These are phyloP conservation scores for Talaromyces rugulosus DNA, from an alignment of 2,329 filamentous ascomycete genomes.

Conservation along the genomic window DNA sequence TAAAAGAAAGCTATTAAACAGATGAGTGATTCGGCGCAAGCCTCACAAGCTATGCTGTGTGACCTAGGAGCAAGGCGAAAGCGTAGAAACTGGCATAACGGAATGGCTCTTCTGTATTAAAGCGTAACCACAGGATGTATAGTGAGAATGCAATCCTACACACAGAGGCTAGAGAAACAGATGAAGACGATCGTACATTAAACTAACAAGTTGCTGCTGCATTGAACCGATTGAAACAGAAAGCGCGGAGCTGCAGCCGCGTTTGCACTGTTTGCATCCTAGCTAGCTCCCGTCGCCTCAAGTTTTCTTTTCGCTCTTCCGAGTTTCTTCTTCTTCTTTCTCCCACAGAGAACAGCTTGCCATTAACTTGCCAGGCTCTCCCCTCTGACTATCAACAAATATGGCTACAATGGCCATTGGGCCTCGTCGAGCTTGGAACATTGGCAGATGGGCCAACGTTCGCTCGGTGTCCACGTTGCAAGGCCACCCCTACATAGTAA, in stretches of 20 bases:
- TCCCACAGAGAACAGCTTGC: not conserved
- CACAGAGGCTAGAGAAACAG: not conserved
- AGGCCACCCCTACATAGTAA: constrained; percentile 37
- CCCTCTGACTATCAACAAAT: constrained; percentile 16
- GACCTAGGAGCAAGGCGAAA: not conserved
- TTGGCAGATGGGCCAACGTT: constrained; percentile 21
- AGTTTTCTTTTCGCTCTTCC: not conserved
- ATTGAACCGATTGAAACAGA: not conserved
- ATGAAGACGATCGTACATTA: not conserved
- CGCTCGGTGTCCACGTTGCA: constrained; percentile 35
- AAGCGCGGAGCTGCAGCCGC: not conserved
- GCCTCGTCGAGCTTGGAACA: constrained; percentile 16
- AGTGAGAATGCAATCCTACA: not conserved
- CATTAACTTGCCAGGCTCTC: not conserved
- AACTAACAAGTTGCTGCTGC: not conserved
- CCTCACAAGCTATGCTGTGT: not conserved
- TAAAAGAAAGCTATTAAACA: not conserved
- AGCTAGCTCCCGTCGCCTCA: constrained; percentile 1
- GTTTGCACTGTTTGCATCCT: constrained; percentile 11
- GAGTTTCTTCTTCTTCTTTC: not conserved
- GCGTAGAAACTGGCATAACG: not conserved
- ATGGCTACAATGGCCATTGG: constrained; percentile 16
- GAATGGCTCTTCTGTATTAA: too few species aligned
- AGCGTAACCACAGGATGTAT: not conserved
- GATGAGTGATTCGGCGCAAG: not conserved